Evolutionary conservation across 495 filamentous ascomycete species (phyloP).

Genomic region (Penicillium angulare): DNA sequence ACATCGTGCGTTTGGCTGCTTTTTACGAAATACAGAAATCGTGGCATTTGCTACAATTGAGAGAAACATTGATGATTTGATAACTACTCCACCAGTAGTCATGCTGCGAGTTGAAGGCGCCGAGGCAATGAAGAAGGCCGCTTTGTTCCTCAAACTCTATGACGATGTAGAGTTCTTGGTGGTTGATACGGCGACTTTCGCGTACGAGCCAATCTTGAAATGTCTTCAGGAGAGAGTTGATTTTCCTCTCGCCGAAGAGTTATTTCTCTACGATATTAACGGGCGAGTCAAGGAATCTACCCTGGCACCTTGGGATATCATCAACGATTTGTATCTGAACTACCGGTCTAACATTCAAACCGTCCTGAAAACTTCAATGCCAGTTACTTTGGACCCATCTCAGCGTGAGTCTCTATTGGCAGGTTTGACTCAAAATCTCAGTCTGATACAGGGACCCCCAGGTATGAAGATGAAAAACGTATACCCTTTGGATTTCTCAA

Average conservation of each 20-base stretch:
- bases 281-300: conserved; percentile 15
- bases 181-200: conserved; percentile 66
- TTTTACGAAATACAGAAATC: conserved; percentile 49
- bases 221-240: conserved; percentile 56
- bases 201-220: conserved; percentile 67
- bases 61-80: conserved; percentile 54
- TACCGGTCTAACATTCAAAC: conserved; percentile 19
- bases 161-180: conserved; percentile 46
- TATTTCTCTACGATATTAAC: conserved; percentile 39
- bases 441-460: conserved; percentile 74
- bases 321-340: conserved; percentile 18
- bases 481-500: not conserved
- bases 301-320: conserved; percentile 18
- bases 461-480: conserved; percentile 44
- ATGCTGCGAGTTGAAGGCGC: conserved; percentile 51
- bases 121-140: conserved; percentile 38
- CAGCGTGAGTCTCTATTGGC: conserved; percentile 57
- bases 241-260: conserved; percentile 47
- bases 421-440: conserved; percentile 54
- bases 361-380: conserved; percentile 26
- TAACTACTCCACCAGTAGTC: conserved; percentile 44
- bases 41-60: conserved; percentile 63
- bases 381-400: conserved; percentile 53
- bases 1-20: conserved; percentile 61
- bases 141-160: conserved; percentile 36